Base-by-base conservation (phyloP, 495 filamentous ascomycete species). In the Lophiostoma macrostomum region DNA sequence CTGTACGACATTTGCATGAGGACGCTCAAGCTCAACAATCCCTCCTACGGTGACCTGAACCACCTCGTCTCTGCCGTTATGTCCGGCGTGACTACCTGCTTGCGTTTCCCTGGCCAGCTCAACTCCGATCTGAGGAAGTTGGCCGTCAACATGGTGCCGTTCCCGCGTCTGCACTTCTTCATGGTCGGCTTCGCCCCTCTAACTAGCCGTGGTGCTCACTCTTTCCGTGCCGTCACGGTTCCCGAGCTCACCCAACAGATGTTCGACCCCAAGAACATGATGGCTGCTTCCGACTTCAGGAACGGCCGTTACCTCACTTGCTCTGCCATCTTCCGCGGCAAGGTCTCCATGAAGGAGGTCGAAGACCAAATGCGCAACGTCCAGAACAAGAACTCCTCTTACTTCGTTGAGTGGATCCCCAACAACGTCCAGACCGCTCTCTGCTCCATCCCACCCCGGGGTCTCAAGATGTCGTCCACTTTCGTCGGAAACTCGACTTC, bases 191-290 rank as follows among this genome's bases (percentile, higher is more conserved):
- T 99, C 74, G 91, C 93, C 73, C 93, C 93, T 70, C 84, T 99
- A 63, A 99, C 93, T 71, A 91, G 87, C 81, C 90, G 93, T 73
- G 90, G 91, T 67, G 83, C 91, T 65, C 69, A 90, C 81, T 85
- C 84, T 56, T 99, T 97, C 93, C 94, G 93, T 70, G 90, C 94
- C 58, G 85, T 99, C 72, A 88, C 83, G 69, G 93, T 99, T 54
- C 93, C 94, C 28, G 93, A 99, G 81, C 82, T 99, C 74, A 99
- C 93, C 69, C 93, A 99, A 80, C 93, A 99, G 76, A 99, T 99
- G 90, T 99, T 89, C 80, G 93, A 99, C 80, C 93, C 93, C 68
- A 99, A 99, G 88, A 99, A 99, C 83, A 99, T 99, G 93, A 99
- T 99, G 93, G 93, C 93, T 74, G 93, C 93, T 50, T 93, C 90